Conservation (phyloP, 495 filamentous ascomycete species). For the Xylaria scruposa region DNA sequence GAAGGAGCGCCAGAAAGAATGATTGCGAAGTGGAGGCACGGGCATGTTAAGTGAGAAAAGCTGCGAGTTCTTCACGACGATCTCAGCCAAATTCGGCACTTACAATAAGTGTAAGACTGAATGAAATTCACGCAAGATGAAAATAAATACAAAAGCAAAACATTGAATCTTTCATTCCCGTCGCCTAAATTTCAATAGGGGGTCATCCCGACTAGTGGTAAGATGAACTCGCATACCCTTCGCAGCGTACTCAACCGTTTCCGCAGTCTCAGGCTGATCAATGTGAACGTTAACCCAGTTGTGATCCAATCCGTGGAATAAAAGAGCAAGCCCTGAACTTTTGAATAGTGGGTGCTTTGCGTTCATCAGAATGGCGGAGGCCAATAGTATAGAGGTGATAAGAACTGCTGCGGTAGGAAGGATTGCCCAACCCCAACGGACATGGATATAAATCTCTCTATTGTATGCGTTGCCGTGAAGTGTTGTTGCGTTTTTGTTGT, state of each 20-base stretch:
- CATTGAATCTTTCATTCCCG: not conserved
- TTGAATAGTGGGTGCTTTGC: not conserved
- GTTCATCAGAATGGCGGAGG: not conserved
- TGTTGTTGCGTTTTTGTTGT: slow-evolving; percentile 11
- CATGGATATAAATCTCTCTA: slow-evolving; percentile 16
- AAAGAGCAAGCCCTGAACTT: slow-evolving; percentile 11
- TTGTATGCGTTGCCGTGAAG: slow-evolving; percentile 3
- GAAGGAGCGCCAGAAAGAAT: too few relatives aligned
- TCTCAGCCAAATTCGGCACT: too few relatives aligned
- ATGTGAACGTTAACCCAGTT: not conserved
- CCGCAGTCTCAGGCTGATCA: slow-evolving; percentile 2
- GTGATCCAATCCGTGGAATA: slow-evolving; percentile 10
- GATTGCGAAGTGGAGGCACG: too few relatives aligned
- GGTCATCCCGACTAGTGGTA: not conserved
- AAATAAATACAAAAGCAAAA: not conserved
- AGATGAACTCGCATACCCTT: slow-evolving; percentile 5
- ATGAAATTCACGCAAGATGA: not conserved
- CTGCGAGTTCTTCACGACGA: too few relatives aligned
- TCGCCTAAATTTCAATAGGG: slow-evolving; percentile 8
- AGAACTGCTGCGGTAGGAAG: not conserved
- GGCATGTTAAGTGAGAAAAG: too few relatives aligned
- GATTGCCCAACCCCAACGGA: slow-evolving; percentile 10
- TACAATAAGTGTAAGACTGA: too few relatives aligned
- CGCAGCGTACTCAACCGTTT: not conserved
- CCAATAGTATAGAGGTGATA: not conserved